Conservation (phyloP, 2,329 filamentous ascomycete species). For the Aspergillus sclerotialis region DNA sequence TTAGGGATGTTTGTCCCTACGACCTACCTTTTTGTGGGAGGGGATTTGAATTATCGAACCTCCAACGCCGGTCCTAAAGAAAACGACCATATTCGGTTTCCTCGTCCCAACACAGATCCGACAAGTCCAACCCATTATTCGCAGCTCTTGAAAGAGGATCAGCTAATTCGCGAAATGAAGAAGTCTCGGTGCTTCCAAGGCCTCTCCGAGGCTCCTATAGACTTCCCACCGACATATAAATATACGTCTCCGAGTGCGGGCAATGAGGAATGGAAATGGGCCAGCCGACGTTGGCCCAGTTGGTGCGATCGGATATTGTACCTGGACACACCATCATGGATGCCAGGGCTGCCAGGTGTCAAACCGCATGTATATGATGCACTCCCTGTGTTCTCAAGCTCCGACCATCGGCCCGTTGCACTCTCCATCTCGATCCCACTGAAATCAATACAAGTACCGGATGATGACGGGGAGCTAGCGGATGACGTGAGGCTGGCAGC, state of each 20-base stretch:
- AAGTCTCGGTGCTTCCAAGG: constrained; percentile 70
- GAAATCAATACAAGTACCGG: constrained; percentile 27
- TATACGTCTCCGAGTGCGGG: constrained; percentile 44
- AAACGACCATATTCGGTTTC: constrained; percentile 53
- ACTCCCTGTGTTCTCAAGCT: constrained; percentile 71
- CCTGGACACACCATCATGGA: constrained; percentile 55
- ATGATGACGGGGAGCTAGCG: constrained; percentile 18
- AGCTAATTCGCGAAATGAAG: constrained; percentile 65
- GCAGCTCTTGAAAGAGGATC: constrained; percentile 65
- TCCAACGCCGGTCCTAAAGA: constrained; percentile 57
- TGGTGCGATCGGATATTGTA: constrained; percentile 93
- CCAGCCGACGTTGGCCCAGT: constrained; percentile 74
- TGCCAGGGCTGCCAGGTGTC: constrained; percentile 36
- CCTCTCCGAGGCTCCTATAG: constrained; percentile 64
- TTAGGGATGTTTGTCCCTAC: constrained; percentile 62
- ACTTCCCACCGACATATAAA: constrained; percentile 92
- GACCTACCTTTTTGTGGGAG: constrained; percentile 75
- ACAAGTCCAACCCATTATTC: constrained; percentile 56
- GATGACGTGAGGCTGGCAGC: constrained; percentile 39
- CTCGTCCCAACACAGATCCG: constrained; percentile 49
- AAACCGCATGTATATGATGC: constrained; percentile 59
- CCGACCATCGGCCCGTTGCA: constrained; percentile 81
- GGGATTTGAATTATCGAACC: constrained; percentile 94
- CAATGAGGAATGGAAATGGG: constrained; percentile 59
- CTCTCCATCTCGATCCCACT: constrained; percentile 63